These are phyloP conservation scores for Leishmania tropica DNA, from an alignment of 208 protist genomes.

Conservation along the genomic window DNA sequence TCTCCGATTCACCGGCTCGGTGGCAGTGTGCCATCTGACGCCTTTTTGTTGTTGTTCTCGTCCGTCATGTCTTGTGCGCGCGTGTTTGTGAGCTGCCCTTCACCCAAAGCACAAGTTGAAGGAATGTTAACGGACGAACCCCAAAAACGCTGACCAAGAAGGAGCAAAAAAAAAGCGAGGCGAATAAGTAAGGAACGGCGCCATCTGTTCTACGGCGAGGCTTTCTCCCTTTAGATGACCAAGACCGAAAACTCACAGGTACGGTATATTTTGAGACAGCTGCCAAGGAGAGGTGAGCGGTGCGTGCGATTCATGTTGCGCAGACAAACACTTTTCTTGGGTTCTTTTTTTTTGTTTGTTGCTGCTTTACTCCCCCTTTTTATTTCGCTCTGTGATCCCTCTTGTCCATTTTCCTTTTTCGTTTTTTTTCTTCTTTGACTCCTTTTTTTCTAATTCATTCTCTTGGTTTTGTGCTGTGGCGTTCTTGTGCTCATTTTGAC, in stretches of 20 bases:
- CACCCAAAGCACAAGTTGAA: not conserved
- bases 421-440: not conserved
- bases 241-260: not conserved
- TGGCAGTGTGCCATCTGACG: not conserved
- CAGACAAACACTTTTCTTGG: not conserved
- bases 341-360: not conserved
- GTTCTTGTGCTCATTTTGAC: not conserved
- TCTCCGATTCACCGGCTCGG: not conserved
- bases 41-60: not conserved
- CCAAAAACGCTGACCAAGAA: not conserved
- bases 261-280: not conserved
- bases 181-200: not conserved
- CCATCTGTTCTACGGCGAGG: not conserved
- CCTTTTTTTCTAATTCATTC: not conserved
- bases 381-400: not conserved
- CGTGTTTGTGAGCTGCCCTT: not conserved
- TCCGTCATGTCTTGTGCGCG: not conserved
- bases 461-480: not conserved
- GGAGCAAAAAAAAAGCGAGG: not conserved
- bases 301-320: not conserved
- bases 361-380: not conserved
- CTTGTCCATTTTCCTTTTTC: not conserved
- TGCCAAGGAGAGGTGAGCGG: not conserved
- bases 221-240: not conserved
- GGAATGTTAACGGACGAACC: not conserved